Base-by-base conservation (phyloP, 768 basidiomycete species). In the Pisolithus microcarpus region DNA sequence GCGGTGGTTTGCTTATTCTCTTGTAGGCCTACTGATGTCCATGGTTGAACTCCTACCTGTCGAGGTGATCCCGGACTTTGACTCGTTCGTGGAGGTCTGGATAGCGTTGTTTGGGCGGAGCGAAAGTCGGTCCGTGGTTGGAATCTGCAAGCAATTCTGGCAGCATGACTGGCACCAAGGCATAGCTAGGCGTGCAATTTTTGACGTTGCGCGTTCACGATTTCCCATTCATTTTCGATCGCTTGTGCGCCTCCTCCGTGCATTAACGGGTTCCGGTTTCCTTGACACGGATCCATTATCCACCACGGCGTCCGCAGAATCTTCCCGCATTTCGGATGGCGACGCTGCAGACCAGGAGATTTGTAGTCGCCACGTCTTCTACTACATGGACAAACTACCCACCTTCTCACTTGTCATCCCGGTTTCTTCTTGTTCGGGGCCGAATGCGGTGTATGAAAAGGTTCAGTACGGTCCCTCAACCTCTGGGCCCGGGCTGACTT, bases 91-190 rank as follows among this genome's bases (percentile, higher is more conserved):
- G 37, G 81, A 89, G 48, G 80, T 87, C 8, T 91, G 89, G 86
- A 78, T 85, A 46, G 78, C 83, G 0, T 71, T 95, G 15, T 90
- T 86, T 52, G 89, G 90, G 6, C 77, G 86, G 23, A 87, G 85
- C 57, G 70, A 81, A 71, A 65, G 70, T 63, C 62, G 68, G 52
- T 79, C 87, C 26, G 75, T 87, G 23, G 72, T 78, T 10, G 80
- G 79, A 3, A 82, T 95, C 52, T 87, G 85, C 56, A 71, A 76
- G 5, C 89, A 93, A 57, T 94, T 81, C 65, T 97, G 93, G 91
- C 75, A 82, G 48, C 74, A 71, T 1, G 91, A 93, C 60, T 87
- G 82, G 80, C 70, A 80, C 37, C 72, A 76, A 36, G 80, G 80
- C 43, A 74, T 77, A 4, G 70, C 82, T 18, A 86, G 91, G 28